phyloP scores from a whole-genome alignment of 2,329 filamentous ascomycete genomes.

The Cercospora berteroae region DNA sequence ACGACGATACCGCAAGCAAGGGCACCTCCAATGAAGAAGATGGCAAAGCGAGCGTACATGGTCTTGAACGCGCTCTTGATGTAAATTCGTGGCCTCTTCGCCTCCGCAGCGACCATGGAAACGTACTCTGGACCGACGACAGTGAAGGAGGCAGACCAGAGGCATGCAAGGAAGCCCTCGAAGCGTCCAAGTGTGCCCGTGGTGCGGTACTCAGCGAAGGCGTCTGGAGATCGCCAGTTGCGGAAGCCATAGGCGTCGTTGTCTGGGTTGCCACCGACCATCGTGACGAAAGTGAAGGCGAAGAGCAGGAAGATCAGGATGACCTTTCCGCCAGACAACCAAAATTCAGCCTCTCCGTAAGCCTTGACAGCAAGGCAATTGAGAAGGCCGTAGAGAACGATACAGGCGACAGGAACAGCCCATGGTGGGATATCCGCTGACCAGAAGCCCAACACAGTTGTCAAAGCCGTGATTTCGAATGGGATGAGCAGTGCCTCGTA shows the following conservation, averaged over 20 bases:
- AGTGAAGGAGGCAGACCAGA: conserved; percentile 41
- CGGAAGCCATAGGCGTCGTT: conserved; percentile 45
- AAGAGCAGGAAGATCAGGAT: conserved; percentile 35
- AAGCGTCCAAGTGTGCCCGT: conserved; percentile 37
- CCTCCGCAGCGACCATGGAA: conserved; percentile 50
- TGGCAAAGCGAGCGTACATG: conserved; percentile 49
- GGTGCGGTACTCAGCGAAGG: conserved; percentile 34
- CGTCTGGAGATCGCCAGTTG: conserved; percentile 40
- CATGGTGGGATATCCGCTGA: conserved; percentile 46
- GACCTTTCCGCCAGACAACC: conserved; percentile 52
- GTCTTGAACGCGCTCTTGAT: conserved; percentile 53
- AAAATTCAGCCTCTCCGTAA: conserved; percentile 50
- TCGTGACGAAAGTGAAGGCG: conserved; percentile 36
- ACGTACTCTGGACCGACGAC: conserved; percentile 49
- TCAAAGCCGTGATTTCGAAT: conserved; percentile 52
- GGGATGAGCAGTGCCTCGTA: conserved; percentile 54
- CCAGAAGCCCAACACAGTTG: conserved; percentile 44
- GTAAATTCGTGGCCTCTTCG: conserved; percentile 46
- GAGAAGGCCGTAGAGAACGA: conserved; percentile 36
- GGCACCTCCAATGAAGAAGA: conserved; percentile 51
- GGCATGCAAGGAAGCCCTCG: conserved; percentile 38
- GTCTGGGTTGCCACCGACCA: conserved; percentile 36
- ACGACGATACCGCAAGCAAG: conserved; percentile 48
- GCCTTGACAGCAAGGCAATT: conserved; percentile 48
- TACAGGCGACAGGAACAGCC: conserved; percentile 43